These are phyloP conservation scores for Aspergillus fructus DNA, from an alignment of 2,329 filamentous ascomycete species.

Conservation along the genomic window DNA sequence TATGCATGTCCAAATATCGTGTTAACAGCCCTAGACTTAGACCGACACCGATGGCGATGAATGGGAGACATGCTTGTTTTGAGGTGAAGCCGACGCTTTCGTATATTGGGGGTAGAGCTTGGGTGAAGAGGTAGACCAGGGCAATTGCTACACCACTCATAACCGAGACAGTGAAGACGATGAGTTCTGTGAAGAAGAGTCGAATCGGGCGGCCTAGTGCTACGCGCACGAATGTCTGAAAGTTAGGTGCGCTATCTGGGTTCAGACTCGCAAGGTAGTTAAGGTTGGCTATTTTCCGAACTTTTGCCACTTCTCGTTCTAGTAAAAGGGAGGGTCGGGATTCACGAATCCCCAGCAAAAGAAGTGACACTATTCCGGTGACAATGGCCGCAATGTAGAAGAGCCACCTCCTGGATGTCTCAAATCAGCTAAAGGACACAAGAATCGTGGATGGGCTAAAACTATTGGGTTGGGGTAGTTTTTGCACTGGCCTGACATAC, in stretches of 20 bases:
- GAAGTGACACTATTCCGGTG: conserved; percentile 32
- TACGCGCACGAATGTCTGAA: conserved; percentile 38
- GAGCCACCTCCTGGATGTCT: conserved; percentile 42
- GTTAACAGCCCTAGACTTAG: conserved; percentile 41
- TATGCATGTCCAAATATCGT: conserved; percentile 41
- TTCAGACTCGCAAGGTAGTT: conserved; percentile 33
- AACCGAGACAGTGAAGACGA: conserved; percentile 45
- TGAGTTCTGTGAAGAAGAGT: conserved; percentile 49
- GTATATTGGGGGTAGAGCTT: conserved; percentile 45
- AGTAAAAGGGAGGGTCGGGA: conserved; percentile 48
- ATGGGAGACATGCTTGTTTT: conserved; percentile 35
- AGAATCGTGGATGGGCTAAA: background rate
- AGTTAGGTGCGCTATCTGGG: conserved; percentile 40
- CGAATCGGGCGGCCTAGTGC: conserved; percentile 43
- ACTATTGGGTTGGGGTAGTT: background rate
- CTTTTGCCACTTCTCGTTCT: conserved; percentile 30
- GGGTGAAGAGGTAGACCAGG: conserved; percentile 52
- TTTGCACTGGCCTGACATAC: conserved; percentile 20
- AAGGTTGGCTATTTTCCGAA: conserved; percentile 28
- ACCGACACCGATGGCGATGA: conserved; percentile 38
- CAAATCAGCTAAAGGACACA: background rate
- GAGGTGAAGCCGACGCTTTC: conserved; percentile 31
- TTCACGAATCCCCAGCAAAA: conserved; percentile 43
- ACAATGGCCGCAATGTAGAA: conserved; percentile 45
- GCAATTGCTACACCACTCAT: conserved; percentile 47